Evolutionary conservation across 1,139 yeast genomes (phyloP), one percentile per base, ranked within the genome.

Genomic region (Saccharomyces hybrid): DNA sequence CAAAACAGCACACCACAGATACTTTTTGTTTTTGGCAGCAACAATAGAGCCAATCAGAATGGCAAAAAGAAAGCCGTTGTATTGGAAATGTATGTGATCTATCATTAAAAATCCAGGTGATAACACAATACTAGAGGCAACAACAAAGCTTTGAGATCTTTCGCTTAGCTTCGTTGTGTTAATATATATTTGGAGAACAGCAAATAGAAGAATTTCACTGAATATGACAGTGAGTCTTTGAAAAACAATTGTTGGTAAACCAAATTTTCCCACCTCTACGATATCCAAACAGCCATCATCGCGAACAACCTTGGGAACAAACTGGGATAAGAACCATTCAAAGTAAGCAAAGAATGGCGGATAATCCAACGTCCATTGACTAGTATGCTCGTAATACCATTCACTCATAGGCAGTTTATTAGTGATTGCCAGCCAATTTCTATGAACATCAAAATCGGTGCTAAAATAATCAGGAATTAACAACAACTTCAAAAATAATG

Each of bases 291-390:
- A 87, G 0, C 96, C 96, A 69, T 93, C 97, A 0, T 75, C 69
- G 19, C 73, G 75, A 1, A 88, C 95, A 1, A 71, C 50, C 1
- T 65, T 57, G 0, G 97, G 97, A 1, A 88, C 91, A 55, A 87
- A 77, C 52, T 78, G 83, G 0, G 96, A 78, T 54, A 93, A 69
- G 1, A 77, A 47, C 86, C 91, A 89, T 69, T 93, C 99, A 64
- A 93, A 91, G 69, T 89, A 90, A 0, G 99, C 99, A 70, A 93
- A 93, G 66, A 90, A 88, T 0, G 99, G 99, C 4, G 99, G 99
- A 71, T 93, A 93, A 71, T 93, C 99, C 52, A 95, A 74, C 0
- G 99, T 93, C 98, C 99, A 93, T 67, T 87, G 93, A 46, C 88
- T 86, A 0, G 96, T 90, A 27, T 77, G 73, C 64, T 93, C 97